A percentile compares a stretch with the other conserved stretches of the same genome.
Conservation (phyloP, 2,329 filamentous ascomycete species). For the Falciphora oryzae region DNA sequence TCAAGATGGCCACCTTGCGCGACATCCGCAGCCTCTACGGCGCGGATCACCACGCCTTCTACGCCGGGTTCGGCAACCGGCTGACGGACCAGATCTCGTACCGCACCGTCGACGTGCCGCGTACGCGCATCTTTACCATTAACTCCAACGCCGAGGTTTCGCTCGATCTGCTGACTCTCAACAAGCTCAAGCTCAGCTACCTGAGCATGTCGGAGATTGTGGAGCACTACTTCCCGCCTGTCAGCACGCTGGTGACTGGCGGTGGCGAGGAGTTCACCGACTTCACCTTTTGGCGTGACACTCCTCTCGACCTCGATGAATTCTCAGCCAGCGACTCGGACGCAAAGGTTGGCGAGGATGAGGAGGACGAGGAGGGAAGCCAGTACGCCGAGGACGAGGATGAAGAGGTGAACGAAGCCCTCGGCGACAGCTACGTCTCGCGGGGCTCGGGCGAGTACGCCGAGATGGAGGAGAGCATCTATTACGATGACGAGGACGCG, state of each 20-base stretch:
- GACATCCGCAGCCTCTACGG: constrained; percentile 90
- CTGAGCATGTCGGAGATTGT: constrained; percentile 96
- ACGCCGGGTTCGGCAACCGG: constrained; percentile 94
- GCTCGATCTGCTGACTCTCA: constrained; percentile 80
- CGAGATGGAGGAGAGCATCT: constrained; percentile 25
- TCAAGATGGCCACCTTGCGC: constrained; percentile 97
- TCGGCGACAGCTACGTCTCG: constrained; percentile 39
- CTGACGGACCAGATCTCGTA: constrained; percentile 96
- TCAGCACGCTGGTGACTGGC: constrained; percentile 77
- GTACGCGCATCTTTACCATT: constrained; percentile 90
- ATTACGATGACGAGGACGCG: constrained; percentile 35
- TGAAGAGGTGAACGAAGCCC: constrained; percentile 37
- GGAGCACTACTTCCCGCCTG: constrained; percentile 95
- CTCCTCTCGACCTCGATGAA: constrained; percentile 76
- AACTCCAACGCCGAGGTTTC: constrained; percentile 96
- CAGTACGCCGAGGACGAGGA: constrained; percentile 29
- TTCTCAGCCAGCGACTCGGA: constrained; percentile 78
- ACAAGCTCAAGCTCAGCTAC: constrained; percentile 94
- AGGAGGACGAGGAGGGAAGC: constrained; percentile 40
- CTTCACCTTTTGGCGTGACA: constrained; percentile 93
- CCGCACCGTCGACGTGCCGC: constrained; percentile 90
- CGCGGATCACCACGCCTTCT: constrained; percentile 75
- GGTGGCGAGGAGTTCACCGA: constrained; percentile 95
- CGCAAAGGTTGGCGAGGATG: constrained; percentile 34
- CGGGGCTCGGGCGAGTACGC: constrained; percentile 25